phyloP scores from a whole-genome alignment of 2,329 filamentous ascomycete species.

The Aschersonia sp. region DNA sequence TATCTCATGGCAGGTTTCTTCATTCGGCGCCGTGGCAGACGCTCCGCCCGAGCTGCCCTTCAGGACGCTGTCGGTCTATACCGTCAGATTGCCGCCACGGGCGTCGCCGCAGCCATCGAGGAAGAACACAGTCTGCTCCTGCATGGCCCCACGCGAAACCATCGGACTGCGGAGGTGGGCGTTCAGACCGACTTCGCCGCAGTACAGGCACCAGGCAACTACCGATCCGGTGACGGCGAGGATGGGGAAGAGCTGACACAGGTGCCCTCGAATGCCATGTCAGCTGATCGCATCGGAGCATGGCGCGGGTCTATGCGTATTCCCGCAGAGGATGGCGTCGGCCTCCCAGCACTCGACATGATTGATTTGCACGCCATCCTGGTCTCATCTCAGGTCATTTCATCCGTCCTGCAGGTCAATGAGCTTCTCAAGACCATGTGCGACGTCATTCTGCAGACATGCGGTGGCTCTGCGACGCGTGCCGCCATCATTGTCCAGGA shows the following conservation, averaged over 20 bases:
- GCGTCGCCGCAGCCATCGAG: conserved; percentile 53
- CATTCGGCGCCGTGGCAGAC: conserved; percentile 45
- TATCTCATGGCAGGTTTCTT: conserved; percentile 63
- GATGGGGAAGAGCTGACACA: conserved; percentile 26
- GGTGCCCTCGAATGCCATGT: conserved; percentile 27
- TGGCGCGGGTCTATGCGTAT: conserved; percentile 45
- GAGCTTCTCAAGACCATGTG: conserved; percentile 68
- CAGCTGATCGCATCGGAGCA: conserved; percentile 43
- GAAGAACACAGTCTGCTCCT: conserved; percentile 54
- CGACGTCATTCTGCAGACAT: conserved; percentile 66
- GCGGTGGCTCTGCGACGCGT: conserved; percentile 52
- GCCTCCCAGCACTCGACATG: conserved; percentile 66
- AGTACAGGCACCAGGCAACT: conserved; percentile 37
- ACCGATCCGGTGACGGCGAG: conserved; percentile 30
- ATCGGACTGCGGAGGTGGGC: conserved; percentile 44
- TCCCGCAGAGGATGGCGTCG: conserved; percentile 40
- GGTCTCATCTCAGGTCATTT: conserved; percentile 65
- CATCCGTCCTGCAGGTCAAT: conserved; percentile 62
- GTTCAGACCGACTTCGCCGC: conserved; percentile 58
- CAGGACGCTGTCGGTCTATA: conserved; percentile 54
- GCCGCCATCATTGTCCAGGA: conserved; percentile 64
- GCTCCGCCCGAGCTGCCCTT: conserved; percentile 55
- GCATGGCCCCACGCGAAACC: conserved; percentile 42
- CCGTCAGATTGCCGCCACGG: conserved; percentile 52
- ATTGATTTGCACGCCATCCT: conserved; percentile 68